Evolutionary conservation across 1,284 basidiomycete genomes (phyloP), one percentile per base, ranked within the genome.

Genomic region (Sporisorium graminicola): DNA sequence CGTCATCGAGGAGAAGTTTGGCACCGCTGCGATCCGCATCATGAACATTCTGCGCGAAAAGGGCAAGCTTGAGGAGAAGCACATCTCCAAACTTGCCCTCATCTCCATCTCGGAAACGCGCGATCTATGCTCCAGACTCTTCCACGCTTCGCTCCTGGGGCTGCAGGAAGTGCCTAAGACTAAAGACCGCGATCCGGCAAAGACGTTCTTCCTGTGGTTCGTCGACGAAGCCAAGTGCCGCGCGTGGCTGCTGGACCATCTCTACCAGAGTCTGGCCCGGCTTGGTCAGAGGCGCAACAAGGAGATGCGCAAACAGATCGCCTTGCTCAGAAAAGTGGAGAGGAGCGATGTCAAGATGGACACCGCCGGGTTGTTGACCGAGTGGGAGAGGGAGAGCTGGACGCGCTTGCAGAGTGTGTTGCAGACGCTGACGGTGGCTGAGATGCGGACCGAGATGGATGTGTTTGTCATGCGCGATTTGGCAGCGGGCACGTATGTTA

Each of bases 51-150:
- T 99, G 31, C 86, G 93, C 55, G 91, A 92, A 61, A 91, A 91
- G n/a, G 94, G 94, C n/a, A 97, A 97, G 87, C 91, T 96, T 88
- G 94, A 95, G 72, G 96, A 98, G 86, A 95, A 96, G 84, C 94
- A 95, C 88, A 92, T 99, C 46, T 92, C 94, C 24, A 96, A 97
- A 86, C 89, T 93, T 51, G 93, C 94, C 5, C 94, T 99, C 91
- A 92, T 98, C 88, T 90, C 93, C 0, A 89, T 92, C 40, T 94
- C 93, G 83, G 93, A 95, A 79, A 92, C 94, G 54, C 91, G 96
- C 54, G 91, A 92, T 43, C 87, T 94, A 44, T 89, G 98, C 60
- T 90, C 92, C 12, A 90, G 91, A 2, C 89, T 99, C 59, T 84
- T 85, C 63, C 77, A 81, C 46, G 66, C 82, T 8, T 80, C 79